phyloP scores from a whole-genome alignment of 129 eudicot genomes.

The Mikania micrantha region DNA sequence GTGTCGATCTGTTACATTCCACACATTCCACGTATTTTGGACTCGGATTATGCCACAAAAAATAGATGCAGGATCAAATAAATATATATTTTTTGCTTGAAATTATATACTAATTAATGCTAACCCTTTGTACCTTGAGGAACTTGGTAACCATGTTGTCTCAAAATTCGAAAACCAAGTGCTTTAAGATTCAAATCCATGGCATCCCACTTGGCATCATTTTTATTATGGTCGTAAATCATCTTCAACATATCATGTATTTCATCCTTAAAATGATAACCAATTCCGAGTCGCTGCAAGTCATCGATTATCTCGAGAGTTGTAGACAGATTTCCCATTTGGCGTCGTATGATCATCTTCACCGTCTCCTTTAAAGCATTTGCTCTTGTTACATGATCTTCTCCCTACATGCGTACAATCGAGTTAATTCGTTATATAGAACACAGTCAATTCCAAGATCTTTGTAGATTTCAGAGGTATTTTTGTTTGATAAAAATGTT shows the following conservation, averaged over 20 bases:
- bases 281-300: constrained; percentile 5
- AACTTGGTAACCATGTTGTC: constrained; percentile 16
- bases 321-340: neutral
- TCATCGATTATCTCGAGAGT: neutral
- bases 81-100: too few species aligned
- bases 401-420: neutral
- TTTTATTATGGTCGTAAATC: neutral
- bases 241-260: neutral
- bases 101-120: too few species aligned
- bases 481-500: too few species aligned
- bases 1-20: too few species aligned
- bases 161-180: constrained; percentile 6
- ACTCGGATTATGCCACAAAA: too few species aligned
- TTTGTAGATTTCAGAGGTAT: too few species aligned
- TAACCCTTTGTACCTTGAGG: constrained; percentile 10
- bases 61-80: too few species aligned
- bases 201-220: neutral
- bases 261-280: constrained; percentile 10
- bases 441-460: too few species aligned
- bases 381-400: neutral
- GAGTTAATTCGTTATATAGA: too few species aligned
- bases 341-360: neutral
- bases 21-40: too few species aligned
- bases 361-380: neutral
- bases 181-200: constrained; percentile 9